Evolutionary conservation across 805 yeast species (phyloP).

Genomic region (Komagataella populi): DNA sequence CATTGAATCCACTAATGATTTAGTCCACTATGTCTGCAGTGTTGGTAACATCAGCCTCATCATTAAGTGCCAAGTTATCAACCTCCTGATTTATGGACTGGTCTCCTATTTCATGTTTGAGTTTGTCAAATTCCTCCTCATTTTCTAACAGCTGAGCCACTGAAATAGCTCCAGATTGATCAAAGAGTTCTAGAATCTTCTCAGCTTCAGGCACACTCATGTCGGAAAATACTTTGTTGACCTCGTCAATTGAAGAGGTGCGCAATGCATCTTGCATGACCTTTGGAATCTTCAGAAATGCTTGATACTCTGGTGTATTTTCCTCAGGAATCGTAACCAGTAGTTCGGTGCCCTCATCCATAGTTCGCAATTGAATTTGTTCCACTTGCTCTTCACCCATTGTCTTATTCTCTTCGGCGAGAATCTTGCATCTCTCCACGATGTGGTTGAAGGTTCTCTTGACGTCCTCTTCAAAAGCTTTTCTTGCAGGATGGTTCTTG

Average conservation of each 20-base stretch:
- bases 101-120: slow-evolving; percentile 32
- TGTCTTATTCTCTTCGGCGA: slow-evolving; percentile 25
- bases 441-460: slow-evolving; percentile 66
- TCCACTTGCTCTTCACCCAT: slow-evolving; percentile 49
- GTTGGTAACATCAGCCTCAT: background rate
- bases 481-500: slow-evolving; percentile 43
- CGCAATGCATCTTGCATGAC: slow-evolving; percentile 66
- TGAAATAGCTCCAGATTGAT: slow-evolving; percentile 73
- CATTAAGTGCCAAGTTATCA: background rate
- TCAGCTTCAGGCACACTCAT: slow-evolving; percentile 75
- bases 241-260: slow-evolving; percentile 58
- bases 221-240: slow-evolving; percentile 68
- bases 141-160: slow-evolving; percentile 66
- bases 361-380: slow-evolving; percentile 74
- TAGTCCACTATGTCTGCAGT: background rate
- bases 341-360: slow-evolving; percentile 73
- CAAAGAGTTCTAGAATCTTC: slow-evolving; percentile 53
- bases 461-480: slow-evolving; percentile 64
- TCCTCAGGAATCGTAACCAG: slow-evolving; percentile 56
- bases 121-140: slow-evolving; percentile 49
- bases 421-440: slow-evolving; percentile 54
- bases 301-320: slow-evolving; percentile 34
- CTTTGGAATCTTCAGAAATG: slow-evolving; percentile 43
- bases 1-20: too few relatives aligned
- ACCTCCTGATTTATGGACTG: background rate